Evolutionary conservation across 345 rosid species (phyloP).

Genomic region (Gynandropsis gynandra): DNA sequence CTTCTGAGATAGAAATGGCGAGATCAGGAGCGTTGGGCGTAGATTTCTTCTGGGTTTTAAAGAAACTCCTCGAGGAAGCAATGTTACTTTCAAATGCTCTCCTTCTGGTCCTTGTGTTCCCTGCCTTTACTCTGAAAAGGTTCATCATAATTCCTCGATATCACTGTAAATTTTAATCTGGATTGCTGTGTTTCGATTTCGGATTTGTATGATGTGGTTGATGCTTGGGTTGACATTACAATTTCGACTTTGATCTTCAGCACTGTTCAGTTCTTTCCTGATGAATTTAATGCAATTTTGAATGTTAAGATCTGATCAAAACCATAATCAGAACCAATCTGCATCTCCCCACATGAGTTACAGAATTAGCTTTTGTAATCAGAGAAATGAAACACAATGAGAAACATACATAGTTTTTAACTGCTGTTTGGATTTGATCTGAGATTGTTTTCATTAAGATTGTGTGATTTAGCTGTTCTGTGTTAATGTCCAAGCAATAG

Average conservation of each 20-base stretch:
- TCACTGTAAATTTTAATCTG: not conserved
- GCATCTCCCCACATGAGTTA: no score
- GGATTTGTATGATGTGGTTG: conserved; percentile 12
- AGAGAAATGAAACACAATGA: no score
- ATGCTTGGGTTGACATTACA: no score
- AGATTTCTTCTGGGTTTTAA: conserved; percentile 56
- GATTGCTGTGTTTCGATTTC: not conserved
- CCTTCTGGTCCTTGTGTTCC: conserved; percentile 88
- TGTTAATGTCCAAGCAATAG: no score
- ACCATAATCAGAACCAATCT: no score
- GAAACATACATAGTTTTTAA: no score
- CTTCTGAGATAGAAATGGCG: conserved; percentile 18
- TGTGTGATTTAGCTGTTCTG: no score
- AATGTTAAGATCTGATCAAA: no score
- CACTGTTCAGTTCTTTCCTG: not conserved
- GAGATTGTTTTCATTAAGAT: no score
- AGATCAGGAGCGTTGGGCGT: conserved; percentile 30
- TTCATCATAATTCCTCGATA: not conserved
- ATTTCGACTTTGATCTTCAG: no score
- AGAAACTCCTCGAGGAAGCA: conserved; percentile 59
- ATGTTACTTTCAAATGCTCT: conserved; percentile 69
- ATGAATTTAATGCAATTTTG: not conserved
- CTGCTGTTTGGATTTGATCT: no score
- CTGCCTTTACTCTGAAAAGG: conserved; percentile 84
- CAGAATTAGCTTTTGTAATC: no score